phyloP scores from a whole-genome alignment of 2,329 filamentous ascomycete genomes.

The Fusarium proliferatum region DNA sequence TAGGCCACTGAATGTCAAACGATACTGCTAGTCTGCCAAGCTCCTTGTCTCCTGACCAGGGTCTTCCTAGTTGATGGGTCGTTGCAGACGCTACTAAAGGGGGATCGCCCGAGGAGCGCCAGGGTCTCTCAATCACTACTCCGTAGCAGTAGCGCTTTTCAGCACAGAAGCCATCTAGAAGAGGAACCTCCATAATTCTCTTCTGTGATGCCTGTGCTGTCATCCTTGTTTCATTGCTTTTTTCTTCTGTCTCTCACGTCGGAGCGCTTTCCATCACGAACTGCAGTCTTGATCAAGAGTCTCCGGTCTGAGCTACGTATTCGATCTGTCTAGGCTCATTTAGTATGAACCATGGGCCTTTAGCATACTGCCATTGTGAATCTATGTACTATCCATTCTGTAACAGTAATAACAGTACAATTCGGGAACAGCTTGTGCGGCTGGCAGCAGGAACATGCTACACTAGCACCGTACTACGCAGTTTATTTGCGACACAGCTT shows the following conservation, averaged over 20 bases:
- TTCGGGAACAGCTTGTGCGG: neutral
- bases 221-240: slow-evolving; percentile 34
- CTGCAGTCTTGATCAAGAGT: slow-evolving; percentile 15
- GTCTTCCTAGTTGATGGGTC: slow-evolving; percentile 22
- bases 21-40: slow-evolving; percentile 2
- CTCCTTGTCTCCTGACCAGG: slow-evolving; percentile 43
- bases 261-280: slow-evolving; percentile 21
- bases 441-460: slow-evolving; percentile 13
- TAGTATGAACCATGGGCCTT: neutral
- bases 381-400: neutral
- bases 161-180: slow-evolving; percentile 45
- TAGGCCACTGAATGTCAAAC: slow-evolving; percentile 11
- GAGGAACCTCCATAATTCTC: slow-evolving; percentile 17
- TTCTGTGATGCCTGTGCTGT: slow-evolving; percentile 10
- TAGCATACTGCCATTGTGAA: neutral
- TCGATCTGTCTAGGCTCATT: neutral
- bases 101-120: slow-evolving; percentile 33
- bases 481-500: slow-evolving; percentile 14
- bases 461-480: slow-evolving; percentile 3
- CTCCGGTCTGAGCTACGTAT: neutral
- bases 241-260: slow-evolving; percentile 32
- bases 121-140: slow-evolving; percentile 21
- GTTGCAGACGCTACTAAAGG: slow-evolving; percentile 32
- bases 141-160: slow-evolving; percentile 17
- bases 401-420: neutral